These are phyloP conservation scores for Pestalotiopsis sp. DNA, from an alignment of 2,329 filamentous ascomycete species.

Conservation along the genomic window DNA sequence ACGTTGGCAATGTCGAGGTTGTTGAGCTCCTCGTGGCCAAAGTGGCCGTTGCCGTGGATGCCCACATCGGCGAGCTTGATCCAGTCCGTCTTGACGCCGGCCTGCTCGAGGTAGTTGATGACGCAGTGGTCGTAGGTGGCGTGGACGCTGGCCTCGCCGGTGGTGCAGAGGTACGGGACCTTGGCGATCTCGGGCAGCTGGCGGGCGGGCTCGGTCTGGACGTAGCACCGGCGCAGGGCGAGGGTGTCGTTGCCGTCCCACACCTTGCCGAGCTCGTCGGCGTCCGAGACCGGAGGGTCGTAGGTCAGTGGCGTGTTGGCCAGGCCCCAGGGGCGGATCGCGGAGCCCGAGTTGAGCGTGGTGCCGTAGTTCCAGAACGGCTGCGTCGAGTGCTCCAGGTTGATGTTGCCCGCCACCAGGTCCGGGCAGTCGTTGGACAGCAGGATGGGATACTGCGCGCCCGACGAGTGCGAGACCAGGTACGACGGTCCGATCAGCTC, in stretches of 20 bases:
- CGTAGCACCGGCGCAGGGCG: slow-evolving; percentile 27
- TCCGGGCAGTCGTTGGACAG: slow-evolving; percentile 29
- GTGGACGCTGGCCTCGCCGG: slow-evolving; percentile 53
- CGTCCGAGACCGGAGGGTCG: slow-evolving; percentile 26
- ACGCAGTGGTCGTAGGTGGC: slow-evolving; percentile 56
- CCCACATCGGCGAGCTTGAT: slow-evolving; percentile 46
- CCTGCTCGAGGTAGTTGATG: slow-evolving; percentile 50
- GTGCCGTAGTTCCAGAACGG: slow-evolving; percentile 28
- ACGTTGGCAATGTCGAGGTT: slow-evolving; percentile 66
- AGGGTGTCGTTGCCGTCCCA: slow-evolving; percentile 25
- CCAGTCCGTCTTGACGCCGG: slow-evolving; percentile 44
- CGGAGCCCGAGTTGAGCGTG: slow-evolving; percentile 16
- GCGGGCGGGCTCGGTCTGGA: slow-evolving; percentile 32
- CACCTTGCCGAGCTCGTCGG: slow-evolving; percentile 26
- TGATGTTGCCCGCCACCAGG: slow-evolving; percentile 31
- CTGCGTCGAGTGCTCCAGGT: slow-evolving; percentile 33
- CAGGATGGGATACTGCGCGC: slow-evolving; percentile 18
- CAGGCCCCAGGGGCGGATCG: slow-evolving; percentile 27
- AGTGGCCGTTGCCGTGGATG: slow-evolving; percentile 54
- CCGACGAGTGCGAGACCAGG: slow-evolving; percentile 31
- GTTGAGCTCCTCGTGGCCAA: slow-evolving; percentile 51
- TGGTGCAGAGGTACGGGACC: slow-evolving; percentile 49
- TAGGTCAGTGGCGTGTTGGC: slow-evolving; percentile 32
- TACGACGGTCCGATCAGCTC: slow-evolving; percentile 29
- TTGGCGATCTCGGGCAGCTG: slow-evolving; percentile 45